A percentile compares a stretch with the other conserved stretches of the same genome.
Conservation (phyloP, 2,329 filamentous ascomycete genomes). For the Xylaria sp. region DNA sequence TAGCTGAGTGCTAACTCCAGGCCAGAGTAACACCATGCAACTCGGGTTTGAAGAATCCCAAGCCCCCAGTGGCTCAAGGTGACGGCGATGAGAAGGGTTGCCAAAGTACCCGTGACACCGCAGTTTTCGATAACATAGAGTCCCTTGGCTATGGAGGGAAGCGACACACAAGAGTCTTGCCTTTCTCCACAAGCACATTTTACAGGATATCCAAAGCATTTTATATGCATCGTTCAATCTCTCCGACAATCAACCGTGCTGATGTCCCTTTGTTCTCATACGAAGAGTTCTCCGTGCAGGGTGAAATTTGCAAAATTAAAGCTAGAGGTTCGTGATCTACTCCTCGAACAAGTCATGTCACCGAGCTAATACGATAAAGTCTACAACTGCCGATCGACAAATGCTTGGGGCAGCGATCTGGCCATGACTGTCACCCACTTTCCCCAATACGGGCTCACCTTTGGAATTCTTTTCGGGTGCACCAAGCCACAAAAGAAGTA, state of each 20-base stretch:
- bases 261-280: background rate
- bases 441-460: background rate
- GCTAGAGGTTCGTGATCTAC: background rate
- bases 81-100: too few relatives aligned
- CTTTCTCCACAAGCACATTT: background rate
- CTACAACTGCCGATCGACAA: constrained; percentile 1
- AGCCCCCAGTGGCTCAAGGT: too few relatives aligned
- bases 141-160: too few relatives aligned
- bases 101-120: too few relatives aligned
- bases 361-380: background rate
- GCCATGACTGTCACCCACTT: constrained; percentile 6
- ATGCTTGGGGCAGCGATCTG: background rate
- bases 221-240: constrained; percentile 1
- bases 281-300: background rate
- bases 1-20: too few relatives aligned
- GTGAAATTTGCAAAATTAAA: background rate
- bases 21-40: too few relatives aligned
- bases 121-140: too few relatives aligned
- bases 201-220: background rate
- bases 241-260: background rate
- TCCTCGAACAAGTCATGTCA: background rate
- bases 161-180: too few relatives aligned
- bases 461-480: constrained; percentile 3
- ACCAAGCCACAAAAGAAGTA: background rate
- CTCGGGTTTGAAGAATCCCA: too few relatives aligned